Base-by-base conservation (phyloP, 129 eudicot species). In the Heracleum sosnowskyi region DNA sequence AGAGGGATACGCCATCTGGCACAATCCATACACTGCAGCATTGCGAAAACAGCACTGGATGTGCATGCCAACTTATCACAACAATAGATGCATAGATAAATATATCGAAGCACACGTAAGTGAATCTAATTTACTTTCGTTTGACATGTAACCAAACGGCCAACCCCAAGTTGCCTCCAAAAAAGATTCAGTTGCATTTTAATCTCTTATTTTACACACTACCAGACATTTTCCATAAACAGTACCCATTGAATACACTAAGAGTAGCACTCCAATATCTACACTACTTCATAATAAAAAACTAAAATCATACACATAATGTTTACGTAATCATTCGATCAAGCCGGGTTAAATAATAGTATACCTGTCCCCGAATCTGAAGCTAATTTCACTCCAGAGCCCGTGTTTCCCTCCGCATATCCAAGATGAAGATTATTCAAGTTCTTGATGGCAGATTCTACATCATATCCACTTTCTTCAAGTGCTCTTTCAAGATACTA, bases 401-500 rank as follows among this genome's bases (percentile, higher is more conserved):
- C 76, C 4, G 89, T 60, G 36, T 80, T 71, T 29, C 83, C 89
- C 53, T 82, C 87, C 4, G 75, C 75, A 80, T 89, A 79, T 79
- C 85, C 93, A 78, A 86, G 81, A 85, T 79, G 82, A 44, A 94
- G 90, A 80, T 86, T 90, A 8, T 86, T 83, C 82, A 94, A 86
- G 75, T 90, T 88, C 85, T 88, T 90, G 40, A 91, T 87, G 18
- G 98, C 97, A 63, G 86, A 72, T 76, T 87, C 90, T 34, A 94
- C 47, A 78, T 94, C 96, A 83, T 84, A 78, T 64, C 87, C 92
- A 75, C 91, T 88, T 78, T 86, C 87, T 80, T 83, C 92, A 34
- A 91, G 76, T 31, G 88, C 93, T 79, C 86, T 83, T 82, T 89
- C 93, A 77, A 94, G 82, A 80, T 88, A 82, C 98, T 94, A 85